A percentile compares a stretch with the other conserved stretches of the same genome.
phyloP scores from a whole-genome alignment of 2,329 filamentous ascomycete genomes.

The Aspergillus viridinutans region DNA sequence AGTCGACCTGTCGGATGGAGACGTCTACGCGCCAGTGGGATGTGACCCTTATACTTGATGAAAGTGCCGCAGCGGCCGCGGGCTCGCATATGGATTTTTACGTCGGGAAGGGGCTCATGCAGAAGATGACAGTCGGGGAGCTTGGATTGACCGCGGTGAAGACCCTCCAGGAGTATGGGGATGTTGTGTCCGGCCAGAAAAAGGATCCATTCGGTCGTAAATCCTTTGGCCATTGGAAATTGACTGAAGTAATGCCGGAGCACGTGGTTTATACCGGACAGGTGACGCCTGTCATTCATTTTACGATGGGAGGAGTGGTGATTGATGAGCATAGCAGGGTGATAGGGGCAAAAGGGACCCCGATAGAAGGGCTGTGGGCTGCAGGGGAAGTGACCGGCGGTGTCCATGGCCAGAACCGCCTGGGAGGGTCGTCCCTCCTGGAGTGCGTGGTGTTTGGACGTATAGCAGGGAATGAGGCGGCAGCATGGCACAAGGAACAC shows the following conservation, averaged over 20 bases:
- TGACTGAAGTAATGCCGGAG: constrained; percentile 47
- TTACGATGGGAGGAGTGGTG: constrained; percentile 62
- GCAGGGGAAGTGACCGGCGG: constrained; percentile 64
- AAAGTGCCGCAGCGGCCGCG: constrained; percentile 51
- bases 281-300: constrained; percentile 62
- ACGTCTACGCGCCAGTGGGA: constrained; percentile 52
- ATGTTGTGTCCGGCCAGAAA: constrained; percentile 37
- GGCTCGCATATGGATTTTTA: constrained; percentile 61
- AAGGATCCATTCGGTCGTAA: constrained; percentile 47
- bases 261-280: constrained; percentile 55
- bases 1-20: constrained; percentile 16
- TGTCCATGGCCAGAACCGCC: constrained; percentile 59
- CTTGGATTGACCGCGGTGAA: constrained; percentile 40
- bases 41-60: constrained; percentile 56
- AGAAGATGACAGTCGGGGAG: constrained; percentile 52
- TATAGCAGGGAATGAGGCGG: constrained; percentile 51
- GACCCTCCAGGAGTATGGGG: constrained; percentile 49
- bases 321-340: constrained; percentile 54
- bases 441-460: constrained; percentile 63
- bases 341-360: constrained; percentile 38
- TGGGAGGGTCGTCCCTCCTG: constrained; percentile 59
- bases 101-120: constrained; percentile 57
- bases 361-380: constrained; percentile 56
- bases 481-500: constrained; percentile 17
- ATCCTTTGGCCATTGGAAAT: constrained; percentile 54